Percentiles rank a stretch among this genome's conserved stretches.
Conservation (phyloP, 805 yeast species). For the Yamadazyma endophytica region DNA sequence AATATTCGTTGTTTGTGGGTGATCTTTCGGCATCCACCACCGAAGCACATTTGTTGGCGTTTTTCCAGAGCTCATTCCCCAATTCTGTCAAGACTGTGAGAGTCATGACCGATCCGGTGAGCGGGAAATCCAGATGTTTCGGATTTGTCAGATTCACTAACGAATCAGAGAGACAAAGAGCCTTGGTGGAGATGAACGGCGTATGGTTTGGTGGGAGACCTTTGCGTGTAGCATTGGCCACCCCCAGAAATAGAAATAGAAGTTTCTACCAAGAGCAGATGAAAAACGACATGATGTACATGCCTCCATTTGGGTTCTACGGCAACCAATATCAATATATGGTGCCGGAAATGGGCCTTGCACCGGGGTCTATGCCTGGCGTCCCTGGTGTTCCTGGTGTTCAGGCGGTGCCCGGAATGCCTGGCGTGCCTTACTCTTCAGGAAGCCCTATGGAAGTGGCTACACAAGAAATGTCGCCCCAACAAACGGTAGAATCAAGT, state of each 20-base stretch:
- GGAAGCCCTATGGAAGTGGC: too few relatives aligned
- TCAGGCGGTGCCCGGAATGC: too few relatives aligned
- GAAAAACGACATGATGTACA: constrained; percentile 13
- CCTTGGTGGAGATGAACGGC: constrained; percentile 72
- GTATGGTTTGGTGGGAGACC: constrained; percentile 77
- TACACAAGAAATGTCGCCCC: too few relatives aligned
- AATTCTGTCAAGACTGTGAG: constrained; percentile 71
- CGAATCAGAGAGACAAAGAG: constrained; percentile 64
- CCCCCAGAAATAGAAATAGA: constrained; percentile 50
- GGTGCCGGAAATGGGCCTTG: too few relatives aligned
- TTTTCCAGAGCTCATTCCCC: constrained; percentile 63
- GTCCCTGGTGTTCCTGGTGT: too few relatives aligned
- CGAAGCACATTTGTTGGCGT: constrained; percentile 70
- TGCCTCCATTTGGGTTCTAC: constrained; percentile 15
- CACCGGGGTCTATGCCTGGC: too few relatives aligned
- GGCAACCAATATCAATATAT: too few relatives aligned
- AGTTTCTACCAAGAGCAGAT: constrained; percentile 3
- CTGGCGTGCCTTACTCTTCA: too few relatives aligned
- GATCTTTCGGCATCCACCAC: constrained; percentile 75
- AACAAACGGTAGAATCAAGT: too few relatives aligned
- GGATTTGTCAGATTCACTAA: constrained; percentile 76
- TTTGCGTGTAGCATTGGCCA: constrained; percentile 72
- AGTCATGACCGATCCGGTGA: constrained; percentile 81
- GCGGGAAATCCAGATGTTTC: constrained; percentile 73
- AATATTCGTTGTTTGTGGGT: constrained; percentile 77